Conservation (phyloP, 2,329 filamentous ascomycete species). For the Spiromastix sp. region DNA sequence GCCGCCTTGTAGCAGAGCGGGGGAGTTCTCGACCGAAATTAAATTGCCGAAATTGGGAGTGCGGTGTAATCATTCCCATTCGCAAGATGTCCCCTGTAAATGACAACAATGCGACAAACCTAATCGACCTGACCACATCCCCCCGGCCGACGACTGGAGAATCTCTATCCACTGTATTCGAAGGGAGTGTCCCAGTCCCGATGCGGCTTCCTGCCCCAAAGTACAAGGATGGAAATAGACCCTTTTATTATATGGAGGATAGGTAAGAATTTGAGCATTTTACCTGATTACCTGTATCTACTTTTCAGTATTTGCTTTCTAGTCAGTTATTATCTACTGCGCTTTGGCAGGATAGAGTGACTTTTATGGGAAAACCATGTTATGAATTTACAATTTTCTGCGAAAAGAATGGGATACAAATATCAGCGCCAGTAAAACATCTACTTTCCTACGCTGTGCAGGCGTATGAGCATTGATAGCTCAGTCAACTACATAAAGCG, state of each 20-base stretch:
- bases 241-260: conserved; percentile 20
- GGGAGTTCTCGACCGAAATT: conserved; percentile 60
- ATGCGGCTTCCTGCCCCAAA: conserved; percentile 28
- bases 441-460: too few relatives aligned
- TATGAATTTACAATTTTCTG: too few relatives aligned
- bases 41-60: conserved; percentile 90
- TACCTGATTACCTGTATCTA: too few relatives aligned
- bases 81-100: conserved; percentile 11
- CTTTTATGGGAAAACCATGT: too few relatives aligned
- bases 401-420: too few relatives aligned
- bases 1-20: conserved; percentile 62
- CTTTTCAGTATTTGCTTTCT: too few relatives aligned
- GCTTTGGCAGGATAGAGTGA: too few relatives aligned
- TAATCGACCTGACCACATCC: conserved; percentile 9
- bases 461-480: too few relatives aligned
- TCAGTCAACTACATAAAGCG: not conserved
- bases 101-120: too few relatives aligned
- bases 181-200: conserved; percentile 33
- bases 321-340: too few relatives aligned
- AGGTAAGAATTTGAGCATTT: too few relatives aligned
- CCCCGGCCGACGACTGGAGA: conserved; percentile 10
- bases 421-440: too few relatives aligned
- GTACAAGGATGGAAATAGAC: conserved; percentile 13
- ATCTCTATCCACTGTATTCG: conserved; percentile 22
- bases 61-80: conserved; percentile 68